These are phyloP conservation scores for Staphylotrichum tortipilum DNA, from an alignment of 495 filamentous ascomycete species.

Conservation along the genomic window DNA sequence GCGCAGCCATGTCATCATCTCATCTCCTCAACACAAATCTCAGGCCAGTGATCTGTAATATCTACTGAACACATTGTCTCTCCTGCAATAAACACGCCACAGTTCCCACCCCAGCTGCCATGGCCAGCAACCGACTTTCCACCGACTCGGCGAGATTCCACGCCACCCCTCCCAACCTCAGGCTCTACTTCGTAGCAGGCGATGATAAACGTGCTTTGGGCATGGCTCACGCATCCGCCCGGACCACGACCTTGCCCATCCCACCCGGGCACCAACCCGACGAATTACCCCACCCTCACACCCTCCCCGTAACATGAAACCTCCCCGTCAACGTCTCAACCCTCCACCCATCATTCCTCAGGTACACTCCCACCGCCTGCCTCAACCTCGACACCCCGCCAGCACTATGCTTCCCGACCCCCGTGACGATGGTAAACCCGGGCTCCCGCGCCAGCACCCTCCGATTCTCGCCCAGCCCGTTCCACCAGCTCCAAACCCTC, in stretches of 20 bases:
- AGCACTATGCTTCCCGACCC: conserved; percentile 68
- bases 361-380: conserved; percentile 68
- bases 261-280: not conserved
- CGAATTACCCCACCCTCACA: not conserved
- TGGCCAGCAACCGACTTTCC: no score
- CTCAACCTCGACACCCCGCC: conserved; percentile 66
- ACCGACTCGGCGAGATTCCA: no score
- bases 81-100: no score
- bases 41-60: no score
- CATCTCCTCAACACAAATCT: no score
- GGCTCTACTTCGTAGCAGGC: no score
- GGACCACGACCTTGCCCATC: not conserved
- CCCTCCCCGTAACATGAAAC: conserved; percentile 54
- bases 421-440: conserved; percentile 69
- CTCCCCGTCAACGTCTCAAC: conserved; percentile 59
- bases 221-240: not conserved
- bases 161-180: no score
- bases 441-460: conserved; percentile 18
- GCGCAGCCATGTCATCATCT: no score
- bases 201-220: no score
- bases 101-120: no score
- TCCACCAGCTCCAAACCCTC: conserved; percentile 71
- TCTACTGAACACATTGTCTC: no score
- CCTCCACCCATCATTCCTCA: conserved; percentile 75
- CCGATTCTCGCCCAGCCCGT: conserved; percentile 51